phyloP scores from a whole-genome alignment of 305 asterid species.

The Salvia sclarea region DNA sequence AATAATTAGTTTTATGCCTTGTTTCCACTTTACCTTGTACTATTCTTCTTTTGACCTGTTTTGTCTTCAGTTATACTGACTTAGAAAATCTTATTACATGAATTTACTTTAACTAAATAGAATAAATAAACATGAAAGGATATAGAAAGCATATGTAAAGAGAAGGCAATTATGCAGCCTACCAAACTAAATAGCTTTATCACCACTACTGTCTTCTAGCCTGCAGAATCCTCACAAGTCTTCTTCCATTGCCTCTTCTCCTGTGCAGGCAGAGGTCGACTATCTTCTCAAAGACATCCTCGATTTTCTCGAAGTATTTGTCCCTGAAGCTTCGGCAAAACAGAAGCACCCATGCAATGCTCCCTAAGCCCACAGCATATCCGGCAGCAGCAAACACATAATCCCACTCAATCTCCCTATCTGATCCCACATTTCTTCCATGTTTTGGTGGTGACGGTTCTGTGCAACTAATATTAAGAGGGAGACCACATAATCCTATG shows the following conservation, averaged over 20 bases:
- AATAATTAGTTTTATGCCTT: too few relatives aligned
- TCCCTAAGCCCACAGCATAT: constrained; percentile 36
- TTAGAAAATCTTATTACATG: too few relatives aligned
- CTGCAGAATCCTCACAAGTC: too few relatives aligned
- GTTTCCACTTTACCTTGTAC: too few relatives aligned
- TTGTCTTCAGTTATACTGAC: too few relatives aligned
- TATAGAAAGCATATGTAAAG: too few relatives aligned
- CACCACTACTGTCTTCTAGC: neutral
- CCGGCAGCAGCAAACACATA: constrained; percentile 34
- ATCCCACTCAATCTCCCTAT: constrained; percentile 26
- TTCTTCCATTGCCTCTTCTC: neutral
- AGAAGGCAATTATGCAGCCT: too few relatives aligned
- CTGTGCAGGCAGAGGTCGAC: neutral
- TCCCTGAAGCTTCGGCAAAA: neutral
- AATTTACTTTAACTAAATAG: too few relatives aligned
- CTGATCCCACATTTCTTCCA: too few relatives aligned
- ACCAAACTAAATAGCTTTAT: neutral
- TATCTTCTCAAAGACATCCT: neutral
- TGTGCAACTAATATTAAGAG: constrained; percentile 28
- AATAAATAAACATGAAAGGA: too few relatives aligned
- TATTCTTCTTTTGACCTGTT: too few relatives aligned
- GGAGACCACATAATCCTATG: constrained; percentile 42
- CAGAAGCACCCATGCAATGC: constrained; percentile 27
- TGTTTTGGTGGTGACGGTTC: too few relatives aligned
- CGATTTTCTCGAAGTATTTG: neutral